Base-by-base conservation (phyloP, 2,329 filamentous ascomycete species). In the Incumbomyces lentus region DNA sequence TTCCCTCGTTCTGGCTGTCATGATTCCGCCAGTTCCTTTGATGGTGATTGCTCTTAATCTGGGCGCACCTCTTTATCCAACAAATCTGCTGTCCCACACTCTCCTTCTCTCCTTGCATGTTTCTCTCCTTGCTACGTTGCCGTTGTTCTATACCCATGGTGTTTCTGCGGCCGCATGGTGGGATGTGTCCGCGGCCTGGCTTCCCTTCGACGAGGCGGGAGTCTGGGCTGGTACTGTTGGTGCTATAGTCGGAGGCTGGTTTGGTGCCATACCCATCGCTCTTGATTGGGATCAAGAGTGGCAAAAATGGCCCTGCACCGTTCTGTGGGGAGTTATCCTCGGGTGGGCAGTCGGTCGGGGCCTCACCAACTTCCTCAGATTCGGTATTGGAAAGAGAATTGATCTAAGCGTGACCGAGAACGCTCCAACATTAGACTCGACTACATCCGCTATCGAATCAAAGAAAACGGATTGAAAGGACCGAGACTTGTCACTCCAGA, bases 201-300 rank as follows among this genome's bases (percentile, higher is more conserved):
- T 81, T 14, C 87, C 89, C 0, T 69, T 92, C 17, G 92, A 96
- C 64, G 84, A 89, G 61, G 49, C 55, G 10, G 56, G 56, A n/a
- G 79, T 86, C 0, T 92, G 87, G 67, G 90, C 88, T 2, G 86
- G 79, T 1, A 73, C 86, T 8, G 64, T 89, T n/a, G 92, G 92
- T 4, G 81, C 80, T 0, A 69, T 83, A 19, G 58, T 90, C 1
- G 92, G 92, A 5, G 87, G 86, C 34, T 96, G 92, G 92, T 68
- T 95, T 35, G 92, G 92, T 2, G 92, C 92, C 6, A 79, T 96
- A 44, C 92, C 93, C 0, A 96, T 98, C 57, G 92, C 92, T 1
- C 70, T 98, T 55, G 92, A 98, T 64, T 96, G 90, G 90, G 92
- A 98, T 64, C 81, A 92, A n/a, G 88, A 94, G 57, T 98, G 92